Conservation (phyloP, 108 stramenopile genomes). For the Schizochytrium sp. region DNA sequence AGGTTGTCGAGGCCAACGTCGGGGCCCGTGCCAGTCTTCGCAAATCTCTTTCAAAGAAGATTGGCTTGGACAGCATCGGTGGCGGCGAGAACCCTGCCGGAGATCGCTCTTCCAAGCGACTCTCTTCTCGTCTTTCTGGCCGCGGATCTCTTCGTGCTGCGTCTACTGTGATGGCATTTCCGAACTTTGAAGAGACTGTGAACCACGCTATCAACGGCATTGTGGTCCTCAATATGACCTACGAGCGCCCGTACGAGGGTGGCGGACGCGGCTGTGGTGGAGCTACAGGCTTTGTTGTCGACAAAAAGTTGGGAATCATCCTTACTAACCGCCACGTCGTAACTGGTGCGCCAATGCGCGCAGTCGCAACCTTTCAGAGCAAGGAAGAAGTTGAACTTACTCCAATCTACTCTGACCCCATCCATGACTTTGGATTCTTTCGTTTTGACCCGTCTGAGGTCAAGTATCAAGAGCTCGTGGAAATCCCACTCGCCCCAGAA, state of each 20-base stretch:
- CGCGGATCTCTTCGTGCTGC: background rate
- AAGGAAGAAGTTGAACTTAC: constrained; percentile 73
- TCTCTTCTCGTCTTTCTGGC: background rate
- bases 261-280: constrained; percentile 23
- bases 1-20: too few species aligned
- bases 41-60: too few species aligned
- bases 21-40: too few species aligned
- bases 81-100: too few species aligned
- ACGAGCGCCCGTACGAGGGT: constrained; percentile 52
- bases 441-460: constrained; percentile 69
- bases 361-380: constrained; percentile 68
- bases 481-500: constrained; percentile 68
- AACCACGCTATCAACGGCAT: constrained; percentile 20
- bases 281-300: constrained; percentile 64
- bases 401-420: constrained; percentile 71
- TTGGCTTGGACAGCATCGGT: too few species aligned
- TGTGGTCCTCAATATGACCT: constrained; percentile 47
- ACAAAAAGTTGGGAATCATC: constrained; percentile 62
- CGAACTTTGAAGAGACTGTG: constrained; percentile 22
- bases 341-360: constrained; percentile 65
- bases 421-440: constrained; percentile 63
- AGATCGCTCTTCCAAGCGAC: background rate
- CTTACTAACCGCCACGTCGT: constrained; percentile 74
- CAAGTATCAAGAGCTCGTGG: constrained; percentile 60
- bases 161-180: background rate